Evolutionary conservation across 2,329 filamentous ascomycete genomes (phyloP).

Genomic region (Neopestalotiopsis clavispora): DNA sequence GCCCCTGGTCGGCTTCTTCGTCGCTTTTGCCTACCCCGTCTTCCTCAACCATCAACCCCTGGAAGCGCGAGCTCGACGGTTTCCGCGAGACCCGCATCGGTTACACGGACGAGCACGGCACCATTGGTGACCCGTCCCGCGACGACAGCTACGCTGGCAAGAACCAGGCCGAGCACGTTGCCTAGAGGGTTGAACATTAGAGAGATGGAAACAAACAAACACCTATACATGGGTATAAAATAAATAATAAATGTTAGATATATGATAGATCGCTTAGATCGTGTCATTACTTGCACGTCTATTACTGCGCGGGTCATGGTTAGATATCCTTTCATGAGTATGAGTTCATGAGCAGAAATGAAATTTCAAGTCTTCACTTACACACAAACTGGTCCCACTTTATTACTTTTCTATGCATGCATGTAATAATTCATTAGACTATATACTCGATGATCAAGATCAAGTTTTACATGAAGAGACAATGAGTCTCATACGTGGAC

Average conservation of each 20-base stretch:
- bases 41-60: slow-evolving; percentile 16
- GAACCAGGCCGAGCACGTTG: slow-evolving; percentile 6
- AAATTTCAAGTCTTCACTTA: too few relatives aligned
- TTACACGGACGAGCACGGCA: slow-evolving; percentile 13
- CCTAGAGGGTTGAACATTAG: background rate
- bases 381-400: too few relatives aligned
- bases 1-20: slow-evolving; percentile 9
- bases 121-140: slow-evolving; percentile 4
- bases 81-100: slow-evolving; percentile 17
- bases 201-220: background rate
- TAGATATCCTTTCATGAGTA: slow-evolving; percentile 12
- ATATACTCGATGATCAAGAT: too few relatives aligned
- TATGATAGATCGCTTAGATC: background rate
- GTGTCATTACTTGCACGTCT: background rate
- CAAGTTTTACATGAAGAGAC: too few relatives aligned
- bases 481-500: too few relatives aligned
- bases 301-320: background rate
- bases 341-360: slow-evolving; percentile 6
- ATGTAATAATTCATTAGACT: too few relatives aligned
- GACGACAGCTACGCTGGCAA: slow-evolving; percentile 12
- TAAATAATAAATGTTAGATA: slow-evolving; percentile 1
- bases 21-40: slow-evolving; percentile 15
- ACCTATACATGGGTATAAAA: background rate
- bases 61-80: slow-evolving; percentile 17
- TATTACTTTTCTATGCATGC: too few relatives aligned